Evolutionary conservation across 2,329 filamentous ascomycete species (phyloP), one percentile per base, ranked within the genome.

Genomic region (Botrytis hyacinthi): DNA sequence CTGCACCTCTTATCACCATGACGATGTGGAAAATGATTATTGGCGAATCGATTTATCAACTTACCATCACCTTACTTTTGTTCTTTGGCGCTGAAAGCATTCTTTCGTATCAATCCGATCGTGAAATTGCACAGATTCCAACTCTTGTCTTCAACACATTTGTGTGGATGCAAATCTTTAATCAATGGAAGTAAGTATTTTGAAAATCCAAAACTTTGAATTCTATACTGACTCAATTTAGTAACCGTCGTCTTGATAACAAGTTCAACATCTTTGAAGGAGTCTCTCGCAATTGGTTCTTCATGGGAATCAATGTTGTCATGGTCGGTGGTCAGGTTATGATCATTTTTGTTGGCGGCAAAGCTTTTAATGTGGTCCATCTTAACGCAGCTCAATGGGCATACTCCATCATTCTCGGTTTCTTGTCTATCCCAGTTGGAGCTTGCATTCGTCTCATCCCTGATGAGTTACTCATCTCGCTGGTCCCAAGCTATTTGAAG

Each of bases 11-110:
- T 9, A 96, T 98, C 78, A 97, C 94, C 1, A 85, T 92, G 48
- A 95, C 92, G 29, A 98, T 98, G 95, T 97, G 95, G 95, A 98
- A 98, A 86, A 98, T 98, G 95, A 98, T 98, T 75, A 87, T 97
- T 62, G 95, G 95, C 3, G 94, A 98, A 82, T 90, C 94, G 2
- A 86, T 97, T 73, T 98, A 96, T 82, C 95, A 98, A 82, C 89
- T 98, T 0, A 86, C 86, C 7, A 89, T 91, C 35, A 92, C 94
- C 0, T 92, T 98, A 77, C 86, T 95, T 75, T 87, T 98, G 37
- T 95, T 95, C 84, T 98, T 95, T 78, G 93, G 88, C 46, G 89
- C 87, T 68, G 83, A 83, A 74, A 84, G 80, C 48, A 89, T 93
- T 22, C 85, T 93, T n/a, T 85, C 85, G 14, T 89, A 91, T 77